Evolutionary conservation across 192 early-diverging fungal species (phyloP).

Genomic region (Ambispora gerdemannii): DNA sequence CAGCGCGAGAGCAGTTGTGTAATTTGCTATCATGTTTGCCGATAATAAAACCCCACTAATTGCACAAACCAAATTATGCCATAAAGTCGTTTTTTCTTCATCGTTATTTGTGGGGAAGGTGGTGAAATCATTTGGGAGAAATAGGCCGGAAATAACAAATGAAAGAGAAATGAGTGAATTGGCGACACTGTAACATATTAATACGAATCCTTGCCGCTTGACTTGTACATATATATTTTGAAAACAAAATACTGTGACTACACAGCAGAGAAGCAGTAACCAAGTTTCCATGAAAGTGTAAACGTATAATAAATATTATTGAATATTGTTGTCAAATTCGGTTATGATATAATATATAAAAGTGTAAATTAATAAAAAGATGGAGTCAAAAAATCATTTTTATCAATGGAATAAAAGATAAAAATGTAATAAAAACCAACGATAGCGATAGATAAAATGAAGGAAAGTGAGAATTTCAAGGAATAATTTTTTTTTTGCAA

Average conservation of each 20-base stretch:
- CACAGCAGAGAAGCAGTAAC: neutral
- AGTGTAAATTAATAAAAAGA: too few species aligned
- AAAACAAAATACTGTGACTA: conserved; percentile 16
- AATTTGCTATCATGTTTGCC: conserved; percentile 1
- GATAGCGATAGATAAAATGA: too few species aligned
- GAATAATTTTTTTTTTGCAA: too few species aligned
- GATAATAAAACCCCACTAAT: conserved; percentile 8
- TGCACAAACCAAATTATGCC: neutral
- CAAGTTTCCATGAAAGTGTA: conserved; percentile 9
- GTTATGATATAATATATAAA: too few species aligned
- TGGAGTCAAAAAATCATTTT: too few species aligned
- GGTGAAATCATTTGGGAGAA: neutral
- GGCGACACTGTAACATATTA: conserved; percentile 8
- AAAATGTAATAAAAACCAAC: too few species aligned
- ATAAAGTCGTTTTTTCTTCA: neutral
- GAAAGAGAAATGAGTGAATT: conserved; percentile 14
- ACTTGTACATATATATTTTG: conserved; percentile 28
- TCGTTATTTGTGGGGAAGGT: too few species aligned
- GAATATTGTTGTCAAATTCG: too few species aligned
- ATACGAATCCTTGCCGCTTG: conserved; percentile 7
- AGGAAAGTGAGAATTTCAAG: too few species aligned
- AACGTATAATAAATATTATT: too few species aligned
- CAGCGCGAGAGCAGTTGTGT: conserved; percentile 1
- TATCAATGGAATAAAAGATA: too few species aligned
- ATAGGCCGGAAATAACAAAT: conserved; percentile 1